Evolutionary conservation across 2,329 filamentous ascomycete species (phyloP), one percentile per base, ranked within the genome.

Genomic region (Neobulgaria alba): DNA sequence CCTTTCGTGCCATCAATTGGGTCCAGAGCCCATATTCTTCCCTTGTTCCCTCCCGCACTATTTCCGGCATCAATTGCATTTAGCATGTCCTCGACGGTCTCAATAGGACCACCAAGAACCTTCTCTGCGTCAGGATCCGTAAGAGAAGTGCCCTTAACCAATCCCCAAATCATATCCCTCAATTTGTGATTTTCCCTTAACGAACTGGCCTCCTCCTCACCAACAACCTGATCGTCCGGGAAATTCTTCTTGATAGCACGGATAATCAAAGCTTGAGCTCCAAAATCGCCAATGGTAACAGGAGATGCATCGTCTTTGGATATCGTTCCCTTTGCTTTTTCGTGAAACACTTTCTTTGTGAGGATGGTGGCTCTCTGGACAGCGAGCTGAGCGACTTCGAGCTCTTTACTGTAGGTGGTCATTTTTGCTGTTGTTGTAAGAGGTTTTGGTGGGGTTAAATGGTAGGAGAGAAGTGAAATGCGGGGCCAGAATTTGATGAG

Each of bases 1-100:
- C 92, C 93, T 68, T 95, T 95, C 39, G 92, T 98, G 51, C 92
- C 92, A 63, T 98, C 92, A 48, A 98, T 95, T 45, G 92, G 92
- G 64, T 98, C 92, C 42, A 98, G 79, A 30, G 90, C 85, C 92
- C 92, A 98, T 63, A 96, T 86, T 52, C 92, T 74, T 48, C 87
- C 88, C 50, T 69, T 72, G 46, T 67, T 63, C 19, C 87, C 87
- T 45, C 87, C 87, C 42, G 74, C 65, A 63, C 80, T 85, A 59
- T 75, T 75, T 31, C 82, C 82, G 46, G 65, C 63, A 65, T 85
- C 82, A 51, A 86, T 79, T 29, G 80, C 65, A 50, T 76, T 69
- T 46, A 84, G 62, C 79, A 85, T 79, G 29, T 71, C 67, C 43
- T 86, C 79, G 43, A 77, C 74, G 53, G 69, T 75, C 57, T 73